Evolutionary conservation across 2,329 filamentous ascomycete genomes (phyloP).

Genomic region (Cyphellophora europaea): DNA sequence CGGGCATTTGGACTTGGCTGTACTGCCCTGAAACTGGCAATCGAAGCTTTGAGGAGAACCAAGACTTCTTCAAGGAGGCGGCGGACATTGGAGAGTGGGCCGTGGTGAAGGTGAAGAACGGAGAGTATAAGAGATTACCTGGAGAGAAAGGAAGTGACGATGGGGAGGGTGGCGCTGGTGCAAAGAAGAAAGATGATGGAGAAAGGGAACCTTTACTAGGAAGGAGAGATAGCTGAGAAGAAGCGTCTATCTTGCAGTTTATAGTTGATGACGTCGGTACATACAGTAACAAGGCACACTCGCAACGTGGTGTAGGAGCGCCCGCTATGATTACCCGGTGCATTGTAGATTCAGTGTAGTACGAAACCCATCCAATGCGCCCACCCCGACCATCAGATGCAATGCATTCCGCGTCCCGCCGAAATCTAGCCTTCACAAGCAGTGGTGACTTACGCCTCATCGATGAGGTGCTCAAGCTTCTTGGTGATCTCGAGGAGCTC

Average conservation of each 20-base stretch:
- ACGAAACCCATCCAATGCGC: no score
- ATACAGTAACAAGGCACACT: no score
- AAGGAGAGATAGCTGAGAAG: constrained; percentile 4
- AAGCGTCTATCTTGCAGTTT: no score
- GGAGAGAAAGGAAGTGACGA: constrained; percentile 10
- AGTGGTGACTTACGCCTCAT: constrained; percentile 8
- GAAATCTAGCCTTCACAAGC: no score
- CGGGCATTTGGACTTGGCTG: constrained; percentile 44
- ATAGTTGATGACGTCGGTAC: no score
- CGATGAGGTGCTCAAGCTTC: constrained; percentile 15
- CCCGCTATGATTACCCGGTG: no score
- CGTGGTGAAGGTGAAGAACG: constrained; percentile 43
- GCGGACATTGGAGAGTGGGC: constrained; percentile 43
- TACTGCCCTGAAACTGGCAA: constrained; percentile 47
- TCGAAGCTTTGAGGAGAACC: constrained; percentile 51
- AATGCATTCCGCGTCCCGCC: no score
- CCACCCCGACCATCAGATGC: no score
- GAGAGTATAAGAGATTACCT: constrained; percentile 32
- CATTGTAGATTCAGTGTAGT: no score
- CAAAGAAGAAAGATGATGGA: constrained; percentile 2
- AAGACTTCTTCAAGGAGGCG: constrained; percentile 48
- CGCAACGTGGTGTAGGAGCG: no score
- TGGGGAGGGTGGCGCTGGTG: constrained; percentile 3
- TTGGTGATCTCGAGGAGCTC: constrained; percentile 18
- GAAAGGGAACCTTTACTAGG: constrained; percentile 6